phyloP scores from a whole-genome alignment of 2,329 filamentous ascomycete genomes.

The Epichloe glyceriae region DNA sequence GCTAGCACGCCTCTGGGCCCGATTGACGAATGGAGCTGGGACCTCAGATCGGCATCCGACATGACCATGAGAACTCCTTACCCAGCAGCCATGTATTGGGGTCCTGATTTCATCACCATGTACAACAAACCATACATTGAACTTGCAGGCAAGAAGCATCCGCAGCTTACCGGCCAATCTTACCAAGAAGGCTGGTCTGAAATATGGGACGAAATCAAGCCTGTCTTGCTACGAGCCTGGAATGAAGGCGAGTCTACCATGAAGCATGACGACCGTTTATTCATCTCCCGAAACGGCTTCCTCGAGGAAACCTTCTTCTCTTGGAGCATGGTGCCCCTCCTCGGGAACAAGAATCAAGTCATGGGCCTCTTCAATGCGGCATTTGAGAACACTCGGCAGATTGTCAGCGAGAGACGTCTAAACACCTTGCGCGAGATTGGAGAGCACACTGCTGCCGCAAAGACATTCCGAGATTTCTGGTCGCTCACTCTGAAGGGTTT shows the following conservation, averaged over 20 bases:
- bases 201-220: conserved; percentile 59
- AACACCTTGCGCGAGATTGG: conserved; percentile 63
- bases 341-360: conserved; percentile 59
- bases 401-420: conserved; percentile 67
- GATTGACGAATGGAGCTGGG: conserved; percentile 31
- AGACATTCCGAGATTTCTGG: conserved; percentile 63
- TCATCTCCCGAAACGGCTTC: conserved; percentile 53
- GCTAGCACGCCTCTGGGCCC: conserved; percentile 31
- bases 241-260: conserved; percentile 62
- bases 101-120: conserved; percentile 45
- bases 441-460: conserved; percentile 57
- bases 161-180: conserved; percentile 45
- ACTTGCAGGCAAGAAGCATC: conserved; percentile 52
- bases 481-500: conserved; percentile 52
- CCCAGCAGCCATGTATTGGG: conserved; percentile 49
- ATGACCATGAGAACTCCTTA: conserved; percentile 43
- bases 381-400: conserved; percentile 66
- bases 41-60: conserved; percentile 32
- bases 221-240: conserved; percentile 52
- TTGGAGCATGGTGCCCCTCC: conserved; percentile 66
- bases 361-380: conserved; percentile 66
- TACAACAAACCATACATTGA: conserved; percentile 56
- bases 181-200: conserved; percentile 52
- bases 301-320: conserved; percentile 71
- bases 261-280: conserved; percentile 69